Evolutionary conservation across 1,284 basidiomycete species (phyloP).

Genomic region (Apiotrichum siamense): DNA sequence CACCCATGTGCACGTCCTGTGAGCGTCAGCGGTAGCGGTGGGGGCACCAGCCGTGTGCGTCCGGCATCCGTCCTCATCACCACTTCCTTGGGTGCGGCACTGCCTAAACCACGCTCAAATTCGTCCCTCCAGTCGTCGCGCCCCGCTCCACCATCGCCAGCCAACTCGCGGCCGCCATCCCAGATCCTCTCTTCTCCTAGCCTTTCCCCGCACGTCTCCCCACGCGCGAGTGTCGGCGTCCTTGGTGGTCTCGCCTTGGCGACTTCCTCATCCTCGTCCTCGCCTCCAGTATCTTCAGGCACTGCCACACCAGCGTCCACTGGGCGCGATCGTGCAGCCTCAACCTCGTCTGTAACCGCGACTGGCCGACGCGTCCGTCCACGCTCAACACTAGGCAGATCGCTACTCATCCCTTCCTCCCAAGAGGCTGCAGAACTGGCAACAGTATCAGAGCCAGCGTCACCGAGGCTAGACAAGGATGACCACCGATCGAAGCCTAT

Average conservation of each 20-base stretch:
- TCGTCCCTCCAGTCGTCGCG: slow-evolving; percentile 26
- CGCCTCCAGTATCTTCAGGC: not conserved
- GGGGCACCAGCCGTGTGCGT: not conserved
- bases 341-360: not conserved
- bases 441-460: not conserved
- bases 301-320: not conserved
- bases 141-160: slow-evolving; percentile 39
- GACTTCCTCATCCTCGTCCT: not conserved
- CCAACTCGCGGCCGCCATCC: slow-evolving; percentile 28
- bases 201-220: slow-evolving; percentile 4
- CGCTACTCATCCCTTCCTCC: not conserved
- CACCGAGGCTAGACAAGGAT: not conserved
- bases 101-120: slow-evolving; percentile 23
- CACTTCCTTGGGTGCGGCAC: not conserved
- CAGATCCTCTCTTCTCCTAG: slow-evolving; percentile 16
- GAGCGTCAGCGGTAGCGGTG: not conserved
- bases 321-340: slow-evolving; percentile 4
- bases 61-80: not conserved
- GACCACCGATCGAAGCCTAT: not conserved
- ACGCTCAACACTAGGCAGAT: slow-evolving; percentile 7
- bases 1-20: not conserved
- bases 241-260: not conserved
- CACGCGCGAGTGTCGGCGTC: not conserved
- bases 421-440: not conserved
- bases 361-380: slow-evolving; percentile 5